phyloP scores from a whole-genome alignment of 225 moss, liverwort and hornwort genomes.

The Bryoerythrophyllum caledonicum region DNA sequence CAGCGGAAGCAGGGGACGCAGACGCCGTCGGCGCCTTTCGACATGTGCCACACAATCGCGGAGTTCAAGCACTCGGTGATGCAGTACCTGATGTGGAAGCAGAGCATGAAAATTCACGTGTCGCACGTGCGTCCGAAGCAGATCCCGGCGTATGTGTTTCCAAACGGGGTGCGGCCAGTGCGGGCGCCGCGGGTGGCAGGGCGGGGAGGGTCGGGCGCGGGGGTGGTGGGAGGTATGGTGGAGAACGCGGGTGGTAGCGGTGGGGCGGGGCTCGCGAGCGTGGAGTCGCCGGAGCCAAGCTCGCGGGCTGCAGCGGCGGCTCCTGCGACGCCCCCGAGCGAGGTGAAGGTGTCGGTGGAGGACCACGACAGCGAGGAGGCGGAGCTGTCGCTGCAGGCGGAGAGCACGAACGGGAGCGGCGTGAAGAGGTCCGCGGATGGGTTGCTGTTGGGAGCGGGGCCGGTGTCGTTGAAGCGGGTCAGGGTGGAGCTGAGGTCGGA shows the following conservation, averaged over 20 bases:
- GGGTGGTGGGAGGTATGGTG: neutral
- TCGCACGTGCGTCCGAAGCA: conserved; percentile 92
- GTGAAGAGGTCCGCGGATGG: conserved; percentile 17
- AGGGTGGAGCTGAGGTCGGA: conserved; percentile 52
- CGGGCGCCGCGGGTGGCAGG: conserved; percentile 9
- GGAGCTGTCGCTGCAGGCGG: conserved; percentile 28
- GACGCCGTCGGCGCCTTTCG: conserved; percentile 81
- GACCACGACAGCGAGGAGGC: conserved; percentile 34
- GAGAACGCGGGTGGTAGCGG: neutral
- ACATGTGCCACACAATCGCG: conserved; percentile 84
- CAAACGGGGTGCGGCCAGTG: conserved; percentile 71
- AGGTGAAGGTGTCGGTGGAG: conserved; percentile 30
- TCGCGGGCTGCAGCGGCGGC: neutral
- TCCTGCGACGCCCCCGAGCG: conserved; percentile 19
- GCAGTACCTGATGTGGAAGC: conserved; percentile 80
- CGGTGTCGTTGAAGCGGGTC: conserved; percentile 41
- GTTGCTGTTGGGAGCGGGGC: conserved; percentile 24
- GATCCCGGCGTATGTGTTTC: conserved; percentile 89
- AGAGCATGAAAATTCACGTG: conserved; percentile 85
- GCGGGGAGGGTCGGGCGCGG: neutral
- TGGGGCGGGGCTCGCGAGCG: neutral
- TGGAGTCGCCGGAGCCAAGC: conserved; percentile 39
- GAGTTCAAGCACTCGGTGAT: conserved; percentile 87
- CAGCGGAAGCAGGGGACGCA: conserved; percentile 86
- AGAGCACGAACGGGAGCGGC: neutral